Conservation (phyloP, 768 basidiomycete genomes). For the Sutorius australiensis region DNA sequence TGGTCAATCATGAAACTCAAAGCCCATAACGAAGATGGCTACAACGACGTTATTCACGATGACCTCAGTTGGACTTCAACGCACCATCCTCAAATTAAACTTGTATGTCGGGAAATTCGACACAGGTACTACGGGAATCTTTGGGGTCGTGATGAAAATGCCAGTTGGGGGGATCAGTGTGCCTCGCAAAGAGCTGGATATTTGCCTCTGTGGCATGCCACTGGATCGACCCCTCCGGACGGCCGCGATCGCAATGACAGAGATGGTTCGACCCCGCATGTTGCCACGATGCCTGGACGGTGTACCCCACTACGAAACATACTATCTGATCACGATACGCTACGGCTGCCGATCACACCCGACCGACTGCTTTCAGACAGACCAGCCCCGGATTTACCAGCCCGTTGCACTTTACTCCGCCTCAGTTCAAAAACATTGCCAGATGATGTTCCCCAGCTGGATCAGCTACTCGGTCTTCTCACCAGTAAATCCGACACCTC, state of each 20-base stretch:
- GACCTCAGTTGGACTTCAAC: background rate
- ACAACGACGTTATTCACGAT: too few relatives aligned
- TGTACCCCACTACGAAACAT: background rate
- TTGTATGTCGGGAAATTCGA: background rate
- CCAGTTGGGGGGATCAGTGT: background rate
- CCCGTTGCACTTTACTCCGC: background rate
- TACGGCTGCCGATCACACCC: background rate
- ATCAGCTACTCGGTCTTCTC: background rate
- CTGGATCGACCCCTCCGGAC: background rate
- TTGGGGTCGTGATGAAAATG: accelerated
- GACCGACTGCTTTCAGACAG: background rate
- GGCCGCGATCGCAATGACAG: too few relatives aligned
- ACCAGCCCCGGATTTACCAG: background rate
- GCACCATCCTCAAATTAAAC: background rate
- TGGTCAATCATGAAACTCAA: constrained; percentile 37
- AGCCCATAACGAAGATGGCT: background rate
- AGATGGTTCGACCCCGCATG: too few relatives aligned
- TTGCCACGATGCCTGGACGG: background rate
- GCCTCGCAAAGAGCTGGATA: background rate
- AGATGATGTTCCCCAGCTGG: background rate
- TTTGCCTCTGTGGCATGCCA: background rate
- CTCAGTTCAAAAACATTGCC: background rate
- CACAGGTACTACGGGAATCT: background rate
- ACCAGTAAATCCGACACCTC: too few relatives aligned
- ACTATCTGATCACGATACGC: background rate